Evolutionary conservation across 495 filamentous ascomycete species (phyloP), one percentile per base, ranked within the genome.

Genomic region (Chlorociboria aeruginascens): DNA sequence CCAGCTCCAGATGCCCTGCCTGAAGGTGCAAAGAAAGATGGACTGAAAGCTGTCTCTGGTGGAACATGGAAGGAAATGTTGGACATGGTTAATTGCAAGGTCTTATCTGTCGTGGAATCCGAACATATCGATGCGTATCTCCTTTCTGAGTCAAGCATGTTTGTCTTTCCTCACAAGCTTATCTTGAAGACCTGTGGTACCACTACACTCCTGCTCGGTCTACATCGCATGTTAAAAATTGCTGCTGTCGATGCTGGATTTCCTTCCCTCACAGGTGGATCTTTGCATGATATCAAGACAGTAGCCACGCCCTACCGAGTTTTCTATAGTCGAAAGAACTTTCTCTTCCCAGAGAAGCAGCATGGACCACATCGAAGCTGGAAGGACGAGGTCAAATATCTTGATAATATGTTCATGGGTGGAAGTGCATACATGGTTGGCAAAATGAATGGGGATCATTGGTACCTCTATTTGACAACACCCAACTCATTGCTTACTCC

Each of bases 391-490:
- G 93, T 99, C 53, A 81, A 78, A 46, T 92, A 77, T 51, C 72
- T 99, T 50, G 93, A 99, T 67, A 77, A 79, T 57, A 82, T 85
- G 58, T 97, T 97, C 63, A 71, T 83, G 40, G 83, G 85, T 47
- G 93, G 93, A 36, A 97, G 90, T 64, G 93, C 93, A 30, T 99
- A 99, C 67, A 93, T 97, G 89, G 92, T 99, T 52, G 93, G 93
- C 54, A 95, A 95, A 66, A 96, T 97, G 89, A 99, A 99, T 59
- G 90, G 92, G 51, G 93, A 97, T 66, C 93, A 99, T 59, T 99
- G 93, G 93, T 97, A 97, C 60, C 70, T 99, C 34, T 99, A 97
- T 65, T 77, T 96, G 61, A 99, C 93, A 31, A 83, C 86, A 44
- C 88, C 93, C 13, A 76, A 83, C 59, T 83, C 74, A 8, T 65